Base-by-base conservation (phyloP, 2,329 filamentous ascomycete genomes). In the Lachnellula occidentalis region DNA sequence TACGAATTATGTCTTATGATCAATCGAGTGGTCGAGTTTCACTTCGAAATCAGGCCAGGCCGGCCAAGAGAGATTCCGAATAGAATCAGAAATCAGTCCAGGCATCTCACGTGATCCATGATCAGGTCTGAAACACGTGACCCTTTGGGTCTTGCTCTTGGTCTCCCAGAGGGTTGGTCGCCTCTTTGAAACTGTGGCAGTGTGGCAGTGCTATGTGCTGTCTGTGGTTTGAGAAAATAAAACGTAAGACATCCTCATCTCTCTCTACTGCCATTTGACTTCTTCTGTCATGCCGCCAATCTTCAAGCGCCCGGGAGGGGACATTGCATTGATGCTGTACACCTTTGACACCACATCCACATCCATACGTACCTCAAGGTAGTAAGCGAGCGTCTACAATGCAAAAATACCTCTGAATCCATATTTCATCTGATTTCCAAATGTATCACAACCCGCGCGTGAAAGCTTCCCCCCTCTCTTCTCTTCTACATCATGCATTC, bases 281-380 rank as follows among this genome's bases (percentile, higher is more conserved):
- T 9, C 19, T 37, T 15, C 34, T 15, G 34, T 43, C 19, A 48
- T 36, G 47, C 47, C 47, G 34, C 47, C 15, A 48, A 43, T 43
- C 41, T 48, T 48, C 31, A 48, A 48, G 47, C 47, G 47, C 47
- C 47, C 47, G 19, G 46, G 31, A 48, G 34, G 11, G n/a, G 47
- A 48, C 34, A 48, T 22, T 48, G 34, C 9, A 37, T 36, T 39
- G 27, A 48, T 39, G 47, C 34, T 14, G 31, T 37, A 48, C 22
- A 24, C n/a, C 24, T 24, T 24, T 24, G 24, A 24, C 24, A 24
- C 43, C 43, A 45, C 42, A 22, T 45, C 43, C 43, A 45, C 42
- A 22, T 45, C 27, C 27, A 5, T 17, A 24, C 22, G 21, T 12
- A 27, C 34, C 15, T 22, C 12, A 37, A 3, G 19, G 27, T 36